Percentiles rank a stretch among this genome's conserved stretches.
Conservation (phyloP, 208 protist species). For the Leishmania mexicana region DNA sequence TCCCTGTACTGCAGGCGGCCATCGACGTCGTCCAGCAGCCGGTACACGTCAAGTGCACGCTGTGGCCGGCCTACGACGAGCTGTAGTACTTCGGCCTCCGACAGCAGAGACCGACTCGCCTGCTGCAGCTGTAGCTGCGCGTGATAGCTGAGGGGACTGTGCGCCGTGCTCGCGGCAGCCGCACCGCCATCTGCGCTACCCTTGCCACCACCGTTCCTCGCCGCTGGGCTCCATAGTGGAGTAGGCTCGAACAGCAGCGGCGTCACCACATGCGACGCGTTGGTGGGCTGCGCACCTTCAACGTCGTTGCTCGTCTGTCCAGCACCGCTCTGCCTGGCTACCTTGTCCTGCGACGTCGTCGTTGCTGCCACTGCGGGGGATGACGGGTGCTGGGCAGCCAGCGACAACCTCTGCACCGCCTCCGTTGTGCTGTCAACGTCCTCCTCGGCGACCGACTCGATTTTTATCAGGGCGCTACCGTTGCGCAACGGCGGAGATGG, state of each 20-base stretch:
- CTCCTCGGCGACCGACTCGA: constrained; percentile 16
- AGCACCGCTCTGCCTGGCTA: not conserved
- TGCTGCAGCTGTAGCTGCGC: constrained; percentile 12
- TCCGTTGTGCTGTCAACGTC: not conserved
- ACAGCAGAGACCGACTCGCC: constrained; percentile 28
- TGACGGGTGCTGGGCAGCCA: not conserved
- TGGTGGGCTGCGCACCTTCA: constrained; percentile 6
- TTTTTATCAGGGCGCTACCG: not conserved
- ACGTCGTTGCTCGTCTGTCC: not conserved
- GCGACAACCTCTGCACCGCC: constrained; percentile 1
- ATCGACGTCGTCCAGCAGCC: constrained; percentile 63
- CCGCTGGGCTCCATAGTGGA: constrained; percentile 17
- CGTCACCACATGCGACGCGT: not conserved
- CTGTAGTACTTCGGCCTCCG: constrained; percentile 55
- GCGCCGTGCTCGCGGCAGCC: not conserved
- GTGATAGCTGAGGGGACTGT: not conserved
- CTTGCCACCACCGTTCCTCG: not conserved
- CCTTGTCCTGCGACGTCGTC: not conserved
- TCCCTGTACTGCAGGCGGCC: constrained; percentile 43
- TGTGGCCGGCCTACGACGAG: constrained; percentile 62
- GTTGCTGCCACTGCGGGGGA: not conserved
- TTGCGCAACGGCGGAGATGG: not conserved
- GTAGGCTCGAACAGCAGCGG: constrained; percentile 32
- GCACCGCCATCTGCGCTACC: not conserved
- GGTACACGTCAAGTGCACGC: constrained; percentile 58